Base-by-base conservation (phyloP, 768 basidiomycete genomes). In the Lentinus brumalis region DNA sequence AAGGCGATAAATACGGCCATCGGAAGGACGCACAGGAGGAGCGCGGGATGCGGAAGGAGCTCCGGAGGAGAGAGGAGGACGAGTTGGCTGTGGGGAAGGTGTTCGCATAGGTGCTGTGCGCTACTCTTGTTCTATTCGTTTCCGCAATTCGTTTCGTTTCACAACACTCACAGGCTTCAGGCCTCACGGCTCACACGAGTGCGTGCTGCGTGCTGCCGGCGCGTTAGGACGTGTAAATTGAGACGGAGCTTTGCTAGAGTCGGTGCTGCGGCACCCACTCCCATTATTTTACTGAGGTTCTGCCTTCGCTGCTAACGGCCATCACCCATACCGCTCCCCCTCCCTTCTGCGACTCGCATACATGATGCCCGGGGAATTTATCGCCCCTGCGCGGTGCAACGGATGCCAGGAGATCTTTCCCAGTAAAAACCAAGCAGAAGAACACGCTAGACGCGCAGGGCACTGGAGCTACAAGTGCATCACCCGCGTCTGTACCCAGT, bases 71-170 rank as follows among this genome's bases (percentile, higher is more conserved):
- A 59, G 82, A 79, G 47, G 92, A 96, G 75, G 86, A 92, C 74
- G 86, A 86, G 61, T 75, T 99, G 69, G 90, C 88, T 29, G 92
- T 95, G 57, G 79, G 87, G 32, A 94, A 92, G 74, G 91, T 99
- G 32, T 99, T 99, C 75, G 86, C 90, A 57, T 99, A 79, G 53
- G 31, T 45, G 45, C 35, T 31, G 4, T 45, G 31, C 21, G 15
- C 18, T 26, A 29, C 41, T 38, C 11, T 35, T 35, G 6, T 11
- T 35, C 35, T 35, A 11, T 11, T 11, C 35, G 11, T 35, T 35
- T 6, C 35, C 6, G 35, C 35, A 26, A 26, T 11, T 35, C 35
- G 35, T 35, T 35, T 11, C 35, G 6, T 11, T 35, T 35, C 35
- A 6, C 35, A 11, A 35, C 11, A 7, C 35, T 11, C 35, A 35